phyloP scores from a whole-genome alignment of 2,329 filamentous ascomycete genomes.

The Aureobasidium melanogenum region DNA sequence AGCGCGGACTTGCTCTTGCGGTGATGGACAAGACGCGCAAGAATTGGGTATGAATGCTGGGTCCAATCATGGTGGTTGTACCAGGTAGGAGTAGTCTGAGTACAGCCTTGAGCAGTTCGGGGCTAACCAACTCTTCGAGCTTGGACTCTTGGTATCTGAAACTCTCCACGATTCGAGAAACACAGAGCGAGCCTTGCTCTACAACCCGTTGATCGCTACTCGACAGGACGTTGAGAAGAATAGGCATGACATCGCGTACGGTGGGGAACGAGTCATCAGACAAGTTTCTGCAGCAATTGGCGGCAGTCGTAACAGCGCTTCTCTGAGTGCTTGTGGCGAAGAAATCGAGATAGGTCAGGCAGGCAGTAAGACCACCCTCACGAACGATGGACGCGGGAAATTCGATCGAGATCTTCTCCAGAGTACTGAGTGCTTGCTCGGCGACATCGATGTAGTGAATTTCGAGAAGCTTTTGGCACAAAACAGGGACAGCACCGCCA shows the following conservation, averaged over 20 bases:
- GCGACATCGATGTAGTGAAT: conserved; percentile 96
- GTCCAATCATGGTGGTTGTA: conserved; percentile 88
- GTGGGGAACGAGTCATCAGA: conserved; percentile 87
- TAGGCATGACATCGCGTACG: conserved; percentile 93
- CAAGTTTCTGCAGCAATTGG: conserved; percentile 96
- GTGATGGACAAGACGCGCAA: conserved; percentile 84
- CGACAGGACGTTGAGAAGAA: conserved; percentile 75
- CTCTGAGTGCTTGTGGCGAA: conserved; percentile 95
- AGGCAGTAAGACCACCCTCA: conserved; percentile 92
- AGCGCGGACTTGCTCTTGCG: conserved; percentile 73
- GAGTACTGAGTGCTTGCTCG: conserved; percentile 89
- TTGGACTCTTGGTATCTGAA: conserved; percentile 84
- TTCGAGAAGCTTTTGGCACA: conserved; percentile 91
- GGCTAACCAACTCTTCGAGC: conserved; percentile 84
- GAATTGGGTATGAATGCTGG: conserved; percentile 94
- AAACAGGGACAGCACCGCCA: conserved; percentile 85
- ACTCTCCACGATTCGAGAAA: conserved; percentile 92
- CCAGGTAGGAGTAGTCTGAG: conserved; percentile 83
- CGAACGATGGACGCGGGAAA: conserved; percentile 92
- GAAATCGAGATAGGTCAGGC: conserved; percentile 90
- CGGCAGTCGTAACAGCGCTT: conserved; percentile 92
- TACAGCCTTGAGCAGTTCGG: conserved; percentile 75
- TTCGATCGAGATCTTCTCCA: conserved; percentile 95
- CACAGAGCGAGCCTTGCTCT: conserved; percentile 90
- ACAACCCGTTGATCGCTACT: conserved; percentile 96